A percentile compares a stretch with the other conserved stretches of the same genome.
Evolutionary conservation across 495 filamentous ascomycete genomes (phyloP).

Genomic region (Cladorrhinum samala): DNA sequence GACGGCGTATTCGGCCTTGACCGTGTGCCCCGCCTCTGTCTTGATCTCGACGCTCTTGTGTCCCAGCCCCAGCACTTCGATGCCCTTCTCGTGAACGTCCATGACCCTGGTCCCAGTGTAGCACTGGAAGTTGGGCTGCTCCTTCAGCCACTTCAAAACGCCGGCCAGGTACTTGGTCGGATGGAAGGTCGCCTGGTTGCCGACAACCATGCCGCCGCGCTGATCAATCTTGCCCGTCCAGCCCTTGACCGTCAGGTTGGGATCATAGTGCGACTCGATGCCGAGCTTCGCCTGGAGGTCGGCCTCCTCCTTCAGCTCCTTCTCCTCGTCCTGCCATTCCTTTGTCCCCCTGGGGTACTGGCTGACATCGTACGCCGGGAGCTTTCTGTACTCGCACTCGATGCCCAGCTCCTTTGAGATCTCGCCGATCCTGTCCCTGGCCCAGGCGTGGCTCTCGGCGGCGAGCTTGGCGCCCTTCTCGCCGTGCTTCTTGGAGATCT

Average conservation of each 20-base stretch:
- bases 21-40: constrained; percentile 41
- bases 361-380: constrained; percentile 42
- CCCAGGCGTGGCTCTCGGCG: constrained; percentile 51
- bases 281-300: constrained; percentile 38
- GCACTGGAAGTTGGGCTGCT: constrained; percentile 48
- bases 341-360: constrained; percentile 27
- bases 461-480: constrained; percentile 40
- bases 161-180: constrained; percentile 51
- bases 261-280: constrained; percentile 36
- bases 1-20: constrained; percentile 43
- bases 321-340: constrained; percentile 37
- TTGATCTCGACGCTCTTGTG: constrained; percentile 35
- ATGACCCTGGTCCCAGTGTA: constrained; percentile 46
- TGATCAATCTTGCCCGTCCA: constrained; percentile 46
- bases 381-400: constrained; percentile 49
- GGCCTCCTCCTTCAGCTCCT: constrained; percentile 33
- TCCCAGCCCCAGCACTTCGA: constrained; percentile 29
- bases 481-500: constrained; percentile 49
- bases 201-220: constrained; percentile 41
- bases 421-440: constrained; percentile 44
- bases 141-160: constrained; percentile 42
- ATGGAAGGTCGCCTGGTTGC: constrained; percentile 52
- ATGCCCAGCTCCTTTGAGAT: constrained; percentile 42
- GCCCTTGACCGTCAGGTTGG: constrained; percentile 33
- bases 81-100: constrained; percentile 41